phyloP scores from a whole-genome alignment of 192 early-diverging fungal genomes.

The Ambispora gerdemannii region DNA sequence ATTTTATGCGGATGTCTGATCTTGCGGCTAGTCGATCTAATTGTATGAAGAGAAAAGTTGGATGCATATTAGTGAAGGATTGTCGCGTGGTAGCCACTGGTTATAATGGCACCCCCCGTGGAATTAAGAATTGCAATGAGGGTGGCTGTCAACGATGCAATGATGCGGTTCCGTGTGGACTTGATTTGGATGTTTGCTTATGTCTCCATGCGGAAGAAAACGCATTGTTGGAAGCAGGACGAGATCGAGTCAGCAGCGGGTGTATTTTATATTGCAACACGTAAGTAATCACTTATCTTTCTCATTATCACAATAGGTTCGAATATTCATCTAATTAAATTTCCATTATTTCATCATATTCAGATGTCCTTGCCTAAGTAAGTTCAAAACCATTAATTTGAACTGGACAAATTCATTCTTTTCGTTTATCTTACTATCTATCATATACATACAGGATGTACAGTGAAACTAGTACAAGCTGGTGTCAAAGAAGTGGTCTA shows the following conservation, averaged over 20 bases:
- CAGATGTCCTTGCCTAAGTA: conserved; percentile 68
- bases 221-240: conserved; percentile 92
- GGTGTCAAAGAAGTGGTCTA: conserved; percentile 94
- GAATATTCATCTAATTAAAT: too few relatives aligned
- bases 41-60: conserved; percentile 98
- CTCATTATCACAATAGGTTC: too few relatives aligned
- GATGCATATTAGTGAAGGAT: conserved; percentile 88
- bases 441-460: conserved; percentile 69
- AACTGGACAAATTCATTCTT: neutral
- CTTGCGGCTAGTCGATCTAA: conserved; percentile 87
- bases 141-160: conserved; percentile 96
- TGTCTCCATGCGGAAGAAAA: conserved; percentile 99
- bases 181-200: conserved; percentile 79
- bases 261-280: conserved; percentile 96
- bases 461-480: conserved; percentile 94
- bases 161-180: conserved; percentile 72
- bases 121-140: conserved; percentile 89
- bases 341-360: conserved; percentile 9
- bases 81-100: conserved; percentile 91
- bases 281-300: too few relatives aligned
- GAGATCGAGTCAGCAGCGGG: conserved; percentile 75
- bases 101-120: conserved; percentile 97
- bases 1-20: conserved; percentile 94
- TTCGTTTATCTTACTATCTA: neutral
- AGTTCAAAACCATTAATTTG: neutral